phyloP scores from a whole-genome alignment of 2,329 filamentous ascomycete genomes.

The Colletotrichum tabaci region DNA sequence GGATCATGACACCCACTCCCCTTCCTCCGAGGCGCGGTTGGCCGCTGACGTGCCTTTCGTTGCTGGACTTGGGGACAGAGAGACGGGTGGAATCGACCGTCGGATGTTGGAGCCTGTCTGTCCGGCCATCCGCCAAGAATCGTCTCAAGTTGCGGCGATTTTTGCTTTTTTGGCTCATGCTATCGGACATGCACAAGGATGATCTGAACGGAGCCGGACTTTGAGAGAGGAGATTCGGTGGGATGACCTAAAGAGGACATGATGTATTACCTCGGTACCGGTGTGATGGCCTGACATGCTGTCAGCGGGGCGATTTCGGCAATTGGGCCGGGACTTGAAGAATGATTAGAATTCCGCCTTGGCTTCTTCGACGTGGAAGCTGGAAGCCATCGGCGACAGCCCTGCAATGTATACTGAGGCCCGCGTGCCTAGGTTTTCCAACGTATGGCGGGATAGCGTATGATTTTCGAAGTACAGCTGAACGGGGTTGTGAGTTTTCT shows the following conservation, averaged over 20 bases:
- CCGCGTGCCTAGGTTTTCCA: background rate
- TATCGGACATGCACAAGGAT: background rate
- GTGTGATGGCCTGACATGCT: background rate
- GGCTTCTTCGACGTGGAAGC: background rate
- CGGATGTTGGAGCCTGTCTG: conserved; percentile 13
- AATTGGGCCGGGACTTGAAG: background rate
- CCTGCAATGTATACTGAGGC: too few relatives aligned
- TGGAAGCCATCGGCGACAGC: background rate
- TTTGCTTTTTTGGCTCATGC: background rate
- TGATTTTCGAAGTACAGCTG: background rate
- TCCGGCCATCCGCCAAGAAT: conserved; percentile 13
- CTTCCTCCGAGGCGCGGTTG: background rate
- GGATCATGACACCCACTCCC: background rate
- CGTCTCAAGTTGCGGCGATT: conserved; percentile 12
- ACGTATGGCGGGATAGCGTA: background rate
- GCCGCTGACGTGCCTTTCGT: conserved; percentile 5
- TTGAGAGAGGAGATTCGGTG: conserved; percentile 17
- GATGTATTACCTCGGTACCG: conserved; percentile 7
- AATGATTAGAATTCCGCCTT: background rate
- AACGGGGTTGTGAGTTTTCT: background rate
- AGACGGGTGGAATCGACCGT: background rate
- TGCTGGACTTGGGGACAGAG: background rate
- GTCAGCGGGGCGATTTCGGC: conserved; percentile 3
- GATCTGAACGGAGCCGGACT: background rate
- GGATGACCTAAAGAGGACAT: background rate